Evolutionary conservation across 805 yeast genomes (phyloP).

Genomic region (Candida ortonii): DNA sequence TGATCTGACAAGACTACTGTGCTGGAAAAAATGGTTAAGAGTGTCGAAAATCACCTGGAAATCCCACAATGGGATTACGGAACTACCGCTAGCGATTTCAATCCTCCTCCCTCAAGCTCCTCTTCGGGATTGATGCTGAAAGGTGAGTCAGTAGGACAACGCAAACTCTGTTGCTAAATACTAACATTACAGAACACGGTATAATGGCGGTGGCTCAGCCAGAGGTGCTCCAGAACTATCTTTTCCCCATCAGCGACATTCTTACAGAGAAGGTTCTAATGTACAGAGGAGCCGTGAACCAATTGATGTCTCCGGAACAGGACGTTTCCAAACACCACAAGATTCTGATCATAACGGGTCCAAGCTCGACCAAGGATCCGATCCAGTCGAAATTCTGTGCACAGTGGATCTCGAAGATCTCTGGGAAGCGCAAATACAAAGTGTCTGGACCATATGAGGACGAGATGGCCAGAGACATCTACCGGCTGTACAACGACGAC

Average conservation of each 20-base stretch:
- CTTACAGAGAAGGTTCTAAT: constrained; percentile 31
- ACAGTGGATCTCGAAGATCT: constrained; percentile 35
- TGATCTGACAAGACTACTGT: no score
- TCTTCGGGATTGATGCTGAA: constrained; percentile 28
- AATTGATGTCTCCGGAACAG: constrained; percentile 14
- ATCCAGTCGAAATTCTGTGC: constrained; percentile 40
- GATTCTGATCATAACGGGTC: constrained; percentile 40
- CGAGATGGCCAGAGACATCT: constrained; percentile 7
- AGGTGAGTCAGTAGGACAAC: constrained; percentile 11
- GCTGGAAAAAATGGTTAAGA: constrained; percentile 12
- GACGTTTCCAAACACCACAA: constrained; percentile 9
- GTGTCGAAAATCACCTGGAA: constrained; percentile 12
- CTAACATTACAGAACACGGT: constrained; percentile 29
- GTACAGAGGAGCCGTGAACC: constrained; percentile 30
- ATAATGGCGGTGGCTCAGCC: constrained; percentile 41
- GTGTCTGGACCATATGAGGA: constrained; percentile 2
- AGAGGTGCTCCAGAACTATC: constrained; percentile 39
- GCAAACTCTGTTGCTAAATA: neutral
- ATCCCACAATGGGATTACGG: constrained; percentile 31
- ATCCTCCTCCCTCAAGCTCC: constrained; percentile 19
- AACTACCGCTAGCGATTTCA: constrained; percentile 14
- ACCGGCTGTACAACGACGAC: constrained; percentile 10
- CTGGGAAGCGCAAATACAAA: constrained; percentile 22
- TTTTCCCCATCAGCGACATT: constrained; percentile 35
- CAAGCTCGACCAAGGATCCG: constrained; percentile 32